Base-by-base conservation (phyloP, 371 early-diverging fungal species). In the Syncephalastrum racemosum region DNA sequence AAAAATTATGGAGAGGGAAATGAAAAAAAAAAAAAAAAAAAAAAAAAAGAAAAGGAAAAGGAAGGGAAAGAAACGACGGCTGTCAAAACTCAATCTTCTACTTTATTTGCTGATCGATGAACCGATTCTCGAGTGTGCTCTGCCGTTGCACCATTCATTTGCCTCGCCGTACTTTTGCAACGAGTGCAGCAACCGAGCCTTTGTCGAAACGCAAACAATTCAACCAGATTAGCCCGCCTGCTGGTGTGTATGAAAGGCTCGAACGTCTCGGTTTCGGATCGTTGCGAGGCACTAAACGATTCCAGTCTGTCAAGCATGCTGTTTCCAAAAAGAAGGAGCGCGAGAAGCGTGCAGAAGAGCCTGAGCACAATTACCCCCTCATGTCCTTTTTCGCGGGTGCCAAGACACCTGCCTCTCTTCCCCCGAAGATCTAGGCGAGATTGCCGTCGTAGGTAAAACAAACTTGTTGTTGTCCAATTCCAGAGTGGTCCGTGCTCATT, bases 301-400 rank as follows among this genome's bases (percentile, higher is more conserved):
- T 54, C 45, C 39, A 62, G 4, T 56, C 65, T 4, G 15, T 71
- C 4, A 49, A 59, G 19, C 52, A 66, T 19, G 60, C 36, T 31
- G 36, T 31, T 31, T 7, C 36, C 8, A 31, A 73, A 50, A 66
- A 62, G 46, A 51, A 62, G 49, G 24, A 44, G 53, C 6, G 31
- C 54, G 47, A 46, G 58, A 43, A 54, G 59, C 36, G 36, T 12
- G 2, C 36, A 31, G 36, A 31, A 31, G 36, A 31, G 36, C 10
- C 36, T 31, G 10, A 51, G 20, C 51, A 24, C 40, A 53, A 18
- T 8, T 31, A 31, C 39, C 87, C 87, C 12, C 63, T 75, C 31
- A 60, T 86, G 7, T 68, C 72, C 1, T 90, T 88, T 64, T 86
- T 83, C 68, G 90, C 90, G 2, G 90, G 89, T 10, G 89, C 90